Conservation (phyloP, 306 rosid genomes). For the Morella rubra region DNA sequence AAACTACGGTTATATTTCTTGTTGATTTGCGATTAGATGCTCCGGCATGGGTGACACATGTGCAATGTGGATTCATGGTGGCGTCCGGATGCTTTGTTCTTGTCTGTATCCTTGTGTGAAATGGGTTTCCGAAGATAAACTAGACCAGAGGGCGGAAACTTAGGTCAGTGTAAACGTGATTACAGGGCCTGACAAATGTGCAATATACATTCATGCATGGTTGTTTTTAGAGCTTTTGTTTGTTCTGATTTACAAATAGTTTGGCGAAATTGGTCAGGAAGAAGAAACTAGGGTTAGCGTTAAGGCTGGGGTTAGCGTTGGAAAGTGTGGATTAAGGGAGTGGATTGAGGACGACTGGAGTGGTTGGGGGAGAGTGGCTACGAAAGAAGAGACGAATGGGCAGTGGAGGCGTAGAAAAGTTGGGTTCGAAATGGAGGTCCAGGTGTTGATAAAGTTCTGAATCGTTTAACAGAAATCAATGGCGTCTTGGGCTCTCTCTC, state of each 20-base stretch:
- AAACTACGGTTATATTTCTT: constrained; percentile 26
- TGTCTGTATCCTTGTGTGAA: constrained; percentile 6
- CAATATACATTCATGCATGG: constrained; percentile 2
- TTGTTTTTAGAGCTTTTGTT: neutral
- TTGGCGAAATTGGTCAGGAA: constrained; percentile 4
- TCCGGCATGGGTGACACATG: constrained; percentile 49
- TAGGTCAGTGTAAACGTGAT: constrained; percentile 3
- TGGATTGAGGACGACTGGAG: constrained; percentile 37
- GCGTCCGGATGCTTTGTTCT: neutral
- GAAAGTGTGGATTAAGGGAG: constrained; percentile 35
- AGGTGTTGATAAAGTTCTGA: constrained; percentile 87
- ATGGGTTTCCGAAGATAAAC: neutral
- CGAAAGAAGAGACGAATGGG: constrained; percentile 60
- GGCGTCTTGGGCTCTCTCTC: constrained; percentile 26
- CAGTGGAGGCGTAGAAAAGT: constrained; percentile 35
- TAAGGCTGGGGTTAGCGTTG: constrained; percentile 33
- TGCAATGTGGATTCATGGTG: constrained; percentile 43
- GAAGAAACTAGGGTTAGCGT: constrained; percentile 25
- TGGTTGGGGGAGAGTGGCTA: constrained; percentile 62
- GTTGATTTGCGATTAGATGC: constrained; percentile 15
- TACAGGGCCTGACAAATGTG: constrained; percentile 14
- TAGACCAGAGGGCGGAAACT: neutral
- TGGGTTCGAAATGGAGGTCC: constrained; percentile 30
- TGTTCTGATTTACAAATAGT: neutral
- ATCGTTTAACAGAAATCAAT: constrained; percentile 56